phyloP scores from a whole-genome alignment of 257 asterid genomes.

The Solanum ossicruentum region DNA sequence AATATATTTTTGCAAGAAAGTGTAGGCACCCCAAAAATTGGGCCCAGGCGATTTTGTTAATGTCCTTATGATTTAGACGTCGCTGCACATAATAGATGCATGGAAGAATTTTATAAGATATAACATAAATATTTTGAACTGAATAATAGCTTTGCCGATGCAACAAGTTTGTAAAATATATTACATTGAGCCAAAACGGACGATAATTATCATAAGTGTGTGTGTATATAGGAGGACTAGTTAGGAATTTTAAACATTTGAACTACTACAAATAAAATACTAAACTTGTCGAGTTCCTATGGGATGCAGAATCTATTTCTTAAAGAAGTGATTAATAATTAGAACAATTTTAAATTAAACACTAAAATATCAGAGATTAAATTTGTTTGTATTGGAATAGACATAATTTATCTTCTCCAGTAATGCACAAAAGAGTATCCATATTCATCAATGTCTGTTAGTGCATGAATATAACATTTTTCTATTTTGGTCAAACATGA shows the following conservation, averaged over 20 bases:
- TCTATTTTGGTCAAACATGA: constrained; percentile 1
- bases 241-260: neutral
- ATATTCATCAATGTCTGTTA: neutral
- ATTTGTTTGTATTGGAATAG: neutral
- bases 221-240: neutral
- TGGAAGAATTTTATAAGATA: neutral
- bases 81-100: too few species aligned
- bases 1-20: too few species aligned
- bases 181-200: too few species aligned
- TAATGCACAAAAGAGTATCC: neutral
- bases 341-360: neutral
- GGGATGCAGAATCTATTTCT: neutral
- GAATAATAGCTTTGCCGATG: neutral
- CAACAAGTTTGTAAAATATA: neutral
- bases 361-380: neutral
- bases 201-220: neutral
- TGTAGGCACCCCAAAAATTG: too few species aligned
- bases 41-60: fast-evolving
- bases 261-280: neutral
- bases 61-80: too few species aligned
- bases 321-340: neutral
- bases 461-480: neutral
- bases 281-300: neutral
- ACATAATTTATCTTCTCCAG: neutral
- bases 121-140: neutral